Evolutionary conservation across 305 asterid genomes (phyloP).

Genomic region (Fraxinus baroniana): DNA sequence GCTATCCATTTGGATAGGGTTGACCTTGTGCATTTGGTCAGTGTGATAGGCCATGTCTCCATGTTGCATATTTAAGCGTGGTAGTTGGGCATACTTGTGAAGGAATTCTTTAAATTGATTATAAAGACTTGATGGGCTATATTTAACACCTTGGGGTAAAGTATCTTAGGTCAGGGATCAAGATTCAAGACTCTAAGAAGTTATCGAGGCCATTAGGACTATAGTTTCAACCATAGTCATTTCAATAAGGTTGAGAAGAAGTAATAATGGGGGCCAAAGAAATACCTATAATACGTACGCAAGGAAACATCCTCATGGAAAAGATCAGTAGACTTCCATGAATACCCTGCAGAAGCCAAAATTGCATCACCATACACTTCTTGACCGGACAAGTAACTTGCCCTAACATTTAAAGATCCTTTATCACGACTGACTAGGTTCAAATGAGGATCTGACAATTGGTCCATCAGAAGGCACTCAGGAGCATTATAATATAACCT

Average conservation of each 20-base stretch:
- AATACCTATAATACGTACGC: slow-evolving; percentile 70
- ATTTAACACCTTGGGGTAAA: background rate
- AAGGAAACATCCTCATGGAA: slow-evolving; percentile 58
- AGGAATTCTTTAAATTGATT: background rate
- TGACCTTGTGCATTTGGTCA: background rate
- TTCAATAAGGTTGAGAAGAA: slow-evolving; percentile 13
- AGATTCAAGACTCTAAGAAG: background rate
- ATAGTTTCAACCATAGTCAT: background rate
- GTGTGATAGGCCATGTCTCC: background rate
- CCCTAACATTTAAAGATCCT: slow-evolving; percentile 61
- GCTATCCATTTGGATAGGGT: background rate
- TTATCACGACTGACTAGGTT: slow-evolving; percentile 38
- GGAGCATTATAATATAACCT: slow-evolving; percentile 71
- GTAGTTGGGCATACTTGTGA: background rate
- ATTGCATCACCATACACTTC: slow-evolving; percentile 76
- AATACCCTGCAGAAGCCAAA: slow-evolving; percentile 80
- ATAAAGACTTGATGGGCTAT: background rate
- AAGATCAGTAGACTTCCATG: slow-evolving; percentile 71
- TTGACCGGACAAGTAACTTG: slow-evolving; percentile 76
- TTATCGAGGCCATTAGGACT: background rate
- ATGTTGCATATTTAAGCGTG: background rate
- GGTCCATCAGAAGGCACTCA: slow-evolving; percentile 28
- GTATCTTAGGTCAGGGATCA: background rate
- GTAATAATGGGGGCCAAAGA: slow-evolving; percentile 16
- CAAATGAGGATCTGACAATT: slow-evolving; percentile 32